Base-by-base conservation (phyloP, 129 eudicot species). In the Scalesia atractyloides region DNA sequence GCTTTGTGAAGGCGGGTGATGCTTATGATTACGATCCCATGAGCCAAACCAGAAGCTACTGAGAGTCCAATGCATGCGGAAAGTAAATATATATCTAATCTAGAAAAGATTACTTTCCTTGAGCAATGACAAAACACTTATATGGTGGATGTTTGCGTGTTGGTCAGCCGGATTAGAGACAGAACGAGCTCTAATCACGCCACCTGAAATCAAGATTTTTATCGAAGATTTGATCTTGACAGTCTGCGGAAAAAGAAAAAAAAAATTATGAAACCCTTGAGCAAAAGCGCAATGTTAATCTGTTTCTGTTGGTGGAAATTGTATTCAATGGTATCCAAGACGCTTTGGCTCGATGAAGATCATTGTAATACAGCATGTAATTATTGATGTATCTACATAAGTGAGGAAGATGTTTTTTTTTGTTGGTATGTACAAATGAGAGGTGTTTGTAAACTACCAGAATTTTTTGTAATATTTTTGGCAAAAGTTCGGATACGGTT, bases 1-100 rank as follows among this genome's bases (percentile, higher is more conserved):
- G 96, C 15, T 90, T 90, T 76, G 87, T 90, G 41, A 90, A 90
- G 82, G 92, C 90, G 1, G 92, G 96, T 51, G 96, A 89, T 57
- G 85, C 86, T 37, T 89, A 80, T 54, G 96, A 89, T 69, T 90
- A 90, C 72, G 96, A 90, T 69, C 96, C 96, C 15, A 44, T 90
- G 80, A 81, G 74, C 66, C 76, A 81, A 73, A 86, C 86, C n/a
- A 76, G 86, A 76, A 86, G 92, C 85, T 82, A 39, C 74, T 90
- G 85, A 88, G 77, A 57, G 53, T 44, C 36, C 54, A 46, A 41
- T 34, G 49, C 22, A 66, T 34, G 51, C 62, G 78, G 89, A 75
- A 80, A 77, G 66, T 71, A 57, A 80, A 50, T 78, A 62, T 64
- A 72, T 26, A 51, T 54, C 62, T 56, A 72, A 60, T 66, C 67